Conservation (phyloP, 2,329 filamentous ascomycete genomes). For the Tolypocladium nubicola region DNA sequence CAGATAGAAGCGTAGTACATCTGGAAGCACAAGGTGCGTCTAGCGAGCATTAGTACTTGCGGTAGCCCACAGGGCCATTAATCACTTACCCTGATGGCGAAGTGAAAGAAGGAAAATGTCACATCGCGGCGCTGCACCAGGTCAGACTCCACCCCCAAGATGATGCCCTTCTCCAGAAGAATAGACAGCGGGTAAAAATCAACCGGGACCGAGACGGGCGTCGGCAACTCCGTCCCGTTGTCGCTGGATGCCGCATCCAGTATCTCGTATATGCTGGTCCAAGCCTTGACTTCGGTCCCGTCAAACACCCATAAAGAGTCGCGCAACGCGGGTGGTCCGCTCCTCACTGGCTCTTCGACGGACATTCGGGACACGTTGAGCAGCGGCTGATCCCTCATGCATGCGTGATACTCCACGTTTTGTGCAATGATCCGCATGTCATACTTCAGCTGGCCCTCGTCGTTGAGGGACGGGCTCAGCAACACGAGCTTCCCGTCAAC, state of each 20-base stretch:
- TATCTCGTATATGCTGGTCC: constrained; percentile 82
- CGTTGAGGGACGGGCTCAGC: constrained; percentile 75
- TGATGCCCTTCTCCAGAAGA: constrained; percentile 77
- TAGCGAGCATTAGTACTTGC: constrained; percentile 20
- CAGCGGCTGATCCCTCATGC: constrained; percentile 74
- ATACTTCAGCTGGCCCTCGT: constrained; percentile 81
- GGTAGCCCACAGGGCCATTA: not conserved
- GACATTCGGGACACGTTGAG: constrained; percentile 19
- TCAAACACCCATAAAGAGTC: constrained; percentile 96
- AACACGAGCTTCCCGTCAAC: constrained; percentile 94
- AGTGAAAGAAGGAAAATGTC: constrained; percentile 81
- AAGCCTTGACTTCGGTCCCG: constrained; percentile 73
- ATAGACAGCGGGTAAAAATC: constrained; percentile 94
- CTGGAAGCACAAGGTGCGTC: constrained; percentile 89
- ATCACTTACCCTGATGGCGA: constrained; percentile 68
- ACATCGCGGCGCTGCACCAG: constrained; percentile 88
- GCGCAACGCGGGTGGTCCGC: constrained; percentile 43
- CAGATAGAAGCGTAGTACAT: constrained; percentile 72
- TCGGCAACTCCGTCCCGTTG: constrained; percentile 57
- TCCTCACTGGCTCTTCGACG: constrained; percentile 12
- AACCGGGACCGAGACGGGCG: constrained; percentile 66
- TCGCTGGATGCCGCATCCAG: constrained; percentile 60
- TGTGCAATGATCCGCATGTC: constrained; percentile 96
- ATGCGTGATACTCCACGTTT: constrained; percentile 89
- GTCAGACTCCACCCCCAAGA: constrained; percentile 85